A percentile compares a stretch with the other conserved stretches of the same genome.
phyloP scores from a whole-genome alignment of 768 basidiomycete genomes.

The Amanita pallidorosea region DNA sequence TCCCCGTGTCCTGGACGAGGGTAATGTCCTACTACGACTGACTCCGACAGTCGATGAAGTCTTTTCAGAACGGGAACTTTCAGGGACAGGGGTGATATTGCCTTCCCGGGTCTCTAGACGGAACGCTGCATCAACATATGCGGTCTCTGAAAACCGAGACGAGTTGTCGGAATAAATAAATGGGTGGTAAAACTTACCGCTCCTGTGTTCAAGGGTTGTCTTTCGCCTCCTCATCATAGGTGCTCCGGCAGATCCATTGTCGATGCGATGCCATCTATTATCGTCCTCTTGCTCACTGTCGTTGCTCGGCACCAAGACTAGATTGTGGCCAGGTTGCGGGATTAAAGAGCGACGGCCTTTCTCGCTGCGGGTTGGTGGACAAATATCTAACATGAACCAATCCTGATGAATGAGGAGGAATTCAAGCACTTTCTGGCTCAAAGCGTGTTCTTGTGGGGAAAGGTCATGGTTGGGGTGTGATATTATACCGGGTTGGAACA shows the following conservation, averaged over 20 bases:
- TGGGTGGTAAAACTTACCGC: neutral
- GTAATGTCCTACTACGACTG: slow-evolving; percentile 4
- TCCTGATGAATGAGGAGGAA: slow-evolving; percentile 96
- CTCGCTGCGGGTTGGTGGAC: slow-evolving; percentile 42
- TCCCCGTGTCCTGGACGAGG: neutral
- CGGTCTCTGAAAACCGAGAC: slow-evolving; percentile 3
- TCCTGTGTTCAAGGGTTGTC: slow-evolving; percentile 5
- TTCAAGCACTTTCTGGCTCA: slow-evolving; percentile 86
- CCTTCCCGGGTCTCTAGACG: slow-evolving; percentile 4
- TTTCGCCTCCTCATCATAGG: slow-evolving; percentile 1
- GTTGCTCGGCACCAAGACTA: slow-evolving; percentile 1
- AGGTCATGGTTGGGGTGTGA: slow-evolving; percentile 84
- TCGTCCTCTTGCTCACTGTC: neutral
- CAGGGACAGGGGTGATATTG: slow-evolving; percentile 4
- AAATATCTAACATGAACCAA: slow-evolving; percentile 85
- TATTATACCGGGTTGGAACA: slow-evolving; percentile 92
- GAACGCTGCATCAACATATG: slow-evolving; percentile 3
- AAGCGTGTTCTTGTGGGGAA: slow-evolving; percentile 74
- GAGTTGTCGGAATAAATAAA: neutral
- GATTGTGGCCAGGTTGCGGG: neutral
- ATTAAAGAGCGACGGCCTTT: neutral
- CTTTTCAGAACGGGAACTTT: slow-evolving; percentile 2
- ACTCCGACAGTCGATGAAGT: slow-evolving; percentile 2
- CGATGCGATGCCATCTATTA: slow-evolving; percentile 1
- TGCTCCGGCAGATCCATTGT: neutral